These are phyloP conservation scores for Larix kaempferi DNA, from an alignment of 75 land plant genomes.

Conservation along the genomic window DNA sequence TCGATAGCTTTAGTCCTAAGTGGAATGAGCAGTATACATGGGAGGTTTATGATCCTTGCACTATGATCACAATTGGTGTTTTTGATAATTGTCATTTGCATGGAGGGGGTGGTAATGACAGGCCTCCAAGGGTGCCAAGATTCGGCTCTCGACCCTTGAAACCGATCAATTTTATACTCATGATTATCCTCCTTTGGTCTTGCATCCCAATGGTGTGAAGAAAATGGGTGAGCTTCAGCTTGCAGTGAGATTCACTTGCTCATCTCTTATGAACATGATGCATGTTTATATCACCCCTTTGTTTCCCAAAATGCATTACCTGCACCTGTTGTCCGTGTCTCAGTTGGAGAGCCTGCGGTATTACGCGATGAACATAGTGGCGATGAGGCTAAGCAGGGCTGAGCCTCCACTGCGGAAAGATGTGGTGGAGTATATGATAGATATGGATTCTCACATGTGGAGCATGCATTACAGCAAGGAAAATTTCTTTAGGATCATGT, in stretches of 20 bases:
- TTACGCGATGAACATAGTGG: too few species aligned
- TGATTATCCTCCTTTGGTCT: too few species aligned
- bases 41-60: too few species aligned
- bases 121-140: constrained; percentile 26
- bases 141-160: constrained; percentile 63
- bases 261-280: too few species aligned
- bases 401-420: constrained; percentile 69
- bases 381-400: constrained; percentile 53
- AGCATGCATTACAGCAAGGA: constrained; percentile 71
- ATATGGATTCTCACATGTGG: too few species aligned
- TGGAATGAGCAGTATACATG: too few species aligned
- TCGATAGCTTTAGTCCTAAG: too few species aligned
- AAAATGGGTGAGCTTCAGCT: constrained; percentile 74
- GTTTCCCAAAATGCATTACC: too few species aligned
- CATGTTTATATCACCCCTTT: constrained; percentile 42
- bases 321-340: constrained; percentile 41
- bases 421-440: too few species aligned
- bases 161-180: too few species aligned
- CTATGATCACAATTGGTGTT: constrained; percentile 32
- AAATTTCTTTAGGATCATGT: constrained; percentile 55
- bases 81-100: constrained; percentile 37
- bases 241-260: constrained; percentile 59
- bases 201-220: too few species aligned
- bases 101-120: not conserved
- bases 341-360: constrained; percentile 59